Conservation (phyloP, 495 filamentous ascomycete species). For the Podospora pseudopauciseta region DNA sequence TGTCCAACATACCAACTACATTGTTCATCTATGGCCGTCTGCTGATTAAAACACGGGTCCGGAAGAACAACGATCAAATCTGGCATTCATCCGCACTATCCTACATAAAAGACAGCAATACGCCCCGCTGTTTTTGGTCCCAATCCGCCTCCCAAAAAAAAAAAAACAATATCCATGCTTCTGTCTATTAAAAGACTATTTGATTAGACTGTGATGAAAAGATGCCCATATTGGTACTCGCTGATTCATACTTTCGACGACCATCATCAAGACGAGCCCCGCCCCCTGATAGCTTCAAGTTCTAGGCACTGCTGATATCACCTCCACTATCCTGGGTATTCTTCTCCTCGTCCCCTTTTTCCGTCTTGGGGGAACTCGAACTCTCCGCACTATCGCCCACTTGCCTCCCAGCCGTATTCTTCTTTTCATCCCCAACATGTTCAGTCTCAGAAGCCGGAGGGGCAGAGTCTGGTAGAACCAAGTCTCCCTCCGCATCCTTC, state of each 20-base stretch:
- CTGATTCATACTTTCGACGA: too few species aligned
- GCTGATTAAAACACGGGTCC: too few species aligned
- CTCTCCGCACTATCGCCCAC: background rate
- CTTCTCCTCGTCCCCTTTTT: background rate
- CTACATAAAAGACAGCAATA: too few species aligned
- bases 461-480: slow-evolving; percentile 16
- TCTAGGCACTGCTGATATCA: background rate
- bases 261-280: too few species aligned
- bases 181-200: background rate
- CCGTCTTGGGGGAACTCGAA: background rate
- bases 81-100: too few species aligned
- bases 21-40: background rate
- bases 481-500: slow-evolving; percentile 22
- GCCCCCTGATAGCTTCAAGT: background rate
- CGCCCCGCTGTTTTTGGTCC: too few species aligned
- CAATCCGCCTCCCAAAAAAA: background rate
- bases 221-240: background rate
- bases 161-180: background rate
- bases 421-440: background rate
- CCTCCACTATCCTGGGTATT: background rate
- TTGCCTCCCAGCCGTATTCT: background rate
- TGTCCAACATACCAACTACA: too few species aligned
- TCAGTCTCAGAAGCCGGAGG: background rate
- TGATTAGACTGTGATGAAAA: background rate
- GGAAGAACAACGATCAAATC: too few species aligned